Base-by-base conservation (phyloP, 106 monocot species). In the Allium cepa region DNA sequence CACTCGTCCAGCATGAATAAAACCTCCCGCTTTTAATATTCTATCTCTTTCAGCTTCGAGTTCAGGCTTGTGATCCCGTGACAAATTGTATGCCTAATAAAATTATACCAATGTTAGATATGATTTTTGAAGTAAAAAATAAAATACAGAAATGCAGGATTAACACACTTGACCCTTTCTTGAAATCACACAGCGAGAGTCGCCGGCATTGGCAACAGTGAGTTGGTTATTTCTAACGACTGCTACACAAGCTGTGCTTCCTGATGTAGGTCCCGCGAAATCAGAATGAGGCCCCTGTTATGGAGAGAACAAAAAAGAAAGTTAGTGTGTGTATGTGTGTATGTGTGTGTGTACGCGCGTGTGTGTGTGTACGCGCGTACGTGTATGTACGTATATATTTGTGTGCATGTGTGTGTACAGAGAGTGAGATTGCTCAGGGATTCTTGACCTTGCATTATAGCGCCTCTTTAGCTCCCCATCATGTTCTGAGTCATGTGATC, bases 181-280 rank as follows among this genome's bases (percentile, higher is more conserved):
- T 78, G 95, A 96, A 57, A 96, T 91, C 18, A 96, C 88, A 84
- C 88, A 96, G 17, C 91, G 95, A 66, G 95, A 96, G 80, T 96
- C 91, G 45, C 95, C 91, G 76, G 91, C 88, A 86, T 96, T 96
- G 75, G 88, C 88, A 18, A 96, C 85, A 71, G 90, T 64, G 26
- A 96, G 81, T 66, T 91, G 85, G 53, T 78, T 96, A 50, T 84
- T 80, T 79, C 91, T 91, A 16, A 96, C 76, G 49, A 96, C 53
- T 49, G 95, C 95, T 9, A 96, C 95, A 84, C 95, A 96, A 53
- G 95, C 95, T n/a, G 95, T 96, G 70, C 95, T 68, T 72, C 95
- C 95, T 70, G 81, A 88, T 13, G 36, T 36, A 36, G 36, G 36
- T 36, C 36, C 36, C 36, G 22, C 22, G 22, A 22, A 22, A 22